These are phyloP conservation scores for Tetrahymena thermophila DNA, from an alignment of 73 alveolate species.

Conservation along the genomic window DNA sequence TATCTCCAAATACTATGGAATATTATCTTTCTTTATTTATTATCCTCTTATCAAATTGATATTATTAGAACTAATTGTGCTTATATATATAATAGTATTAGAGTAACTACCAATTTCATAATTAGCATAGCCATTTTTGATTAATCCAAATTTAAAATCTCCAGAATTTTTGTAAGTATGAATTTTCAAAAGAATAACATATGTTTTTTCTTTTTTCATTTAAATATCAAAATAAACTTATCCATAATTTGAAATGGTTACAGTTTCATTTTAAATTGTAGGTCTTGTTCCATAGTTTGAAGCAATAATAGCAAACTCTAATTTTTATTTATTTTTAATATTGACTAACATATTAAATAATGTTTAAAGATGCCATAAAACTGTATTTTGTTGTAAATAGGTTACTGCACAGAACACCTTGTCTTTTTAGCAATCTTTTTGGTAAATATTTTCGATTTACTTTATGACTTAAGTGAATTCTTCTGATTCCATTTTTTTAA, in stretches of 20 bases:
- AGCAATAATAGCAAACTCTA: background rate
- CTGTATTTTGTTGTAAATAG: too few relatives aligned
- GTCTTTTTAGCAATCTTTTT: too few relatives aligned
- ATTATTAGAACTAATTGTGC: too few relatives aligned
- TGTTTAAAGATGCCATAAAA: background rate
- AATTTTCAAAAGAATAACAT: too few relatives aligned
- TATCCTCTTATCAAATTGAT: too few relatives aligned
- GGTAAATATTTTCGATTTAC: background rate
- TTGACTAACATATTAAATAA: too few relatives aligned
- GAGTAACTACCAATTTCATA: too few relatives aligned
- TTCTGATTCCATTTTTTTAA: background rate
- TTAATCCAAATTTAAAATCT: background rate
- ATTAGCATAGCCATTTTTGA: too few relatives aligned
- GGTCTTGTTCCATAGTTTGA: background rate
- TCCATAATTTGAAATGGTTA: background rate
- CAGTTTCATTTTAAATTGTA: background rate
- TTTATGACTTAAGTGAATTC: background rate
- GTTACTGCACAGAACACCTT: too few relatives aligned
- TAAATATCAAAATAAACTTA: background rate
- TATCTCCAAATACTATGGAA: background rate
- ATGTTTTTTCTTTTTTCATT: background rate
- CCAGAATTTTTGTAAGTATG: background rate
- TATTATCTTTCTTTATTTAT: too few relatives aligned
- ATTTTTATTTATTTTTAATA: too few relatives aligned
- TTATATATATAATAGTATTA: too few relatives aligned